These are phyloP conservation scores for Pichia sp. DNA, from an alignment of 1,139 yeast genomes.

Conservation along the genomic window DNA sequence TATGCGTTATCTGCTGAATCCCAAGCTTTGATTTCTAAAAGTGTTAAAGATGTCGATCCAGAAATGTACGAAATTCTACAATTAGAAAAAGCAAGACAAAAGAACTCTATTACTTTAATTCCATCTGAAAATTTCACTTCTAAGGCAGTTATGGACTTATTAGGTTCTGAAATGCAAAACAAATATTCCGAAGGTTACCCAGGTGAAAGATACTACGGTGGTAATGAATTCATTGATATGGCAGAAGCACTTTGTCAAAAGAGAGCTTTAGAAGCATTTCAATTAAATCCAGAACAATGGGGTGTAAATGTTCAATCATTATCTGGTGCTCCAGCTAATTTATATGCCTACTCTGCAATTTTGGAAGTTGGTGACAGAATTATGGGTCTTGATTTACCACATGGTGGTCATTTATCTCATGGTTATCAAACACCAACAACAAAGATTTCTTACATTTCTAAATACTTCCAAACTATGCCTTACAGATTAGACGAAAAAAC, in stretches of 20 bases:
- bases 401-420: constrained; percentile 95
- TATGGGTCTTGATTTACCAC: constrained; percentile 96
- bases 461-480: constrained; percentile 96
- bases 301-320: constrained; percentile 94
- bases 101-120: constrained; percentile 81
- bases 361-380: constrained; percentile 87
- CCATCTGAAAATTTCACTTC: constrained; percentile 96
- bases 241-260: constrained; percentile 86
- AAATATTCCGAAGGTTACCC: constrained; percentile 99
- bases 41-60: constrained; percentile 69
- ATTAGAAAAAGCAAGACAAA: constrained; percentile 77
- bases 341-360: constrained; percentile 89
- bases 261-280: constrained; percentile 84
- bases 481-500: constrained; percentile 80
- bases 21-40: constrained; percentile 52
- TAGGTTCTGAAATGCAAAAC: constrained; percentile 96
- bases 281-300: constrained; percentile 73
- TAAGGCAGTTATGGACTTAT: constrained; percentile 85
- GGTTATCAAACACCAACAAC: constrained; percentile 89
- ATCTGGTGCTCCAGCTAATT: constrained; percentile 94
- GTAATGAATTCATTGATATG: constrained; percentile 88
- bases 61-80: constrained; percentile 74
- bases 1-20: constrained; percentile 49
- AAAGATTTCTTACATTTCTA: constrained; percentile 85
- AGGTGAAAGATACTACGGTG: constrained; percentile 96